Base-by-base conservation (phyloP, 176 grass and related monocot species). In the Phoenix roebelenii region DNA sequence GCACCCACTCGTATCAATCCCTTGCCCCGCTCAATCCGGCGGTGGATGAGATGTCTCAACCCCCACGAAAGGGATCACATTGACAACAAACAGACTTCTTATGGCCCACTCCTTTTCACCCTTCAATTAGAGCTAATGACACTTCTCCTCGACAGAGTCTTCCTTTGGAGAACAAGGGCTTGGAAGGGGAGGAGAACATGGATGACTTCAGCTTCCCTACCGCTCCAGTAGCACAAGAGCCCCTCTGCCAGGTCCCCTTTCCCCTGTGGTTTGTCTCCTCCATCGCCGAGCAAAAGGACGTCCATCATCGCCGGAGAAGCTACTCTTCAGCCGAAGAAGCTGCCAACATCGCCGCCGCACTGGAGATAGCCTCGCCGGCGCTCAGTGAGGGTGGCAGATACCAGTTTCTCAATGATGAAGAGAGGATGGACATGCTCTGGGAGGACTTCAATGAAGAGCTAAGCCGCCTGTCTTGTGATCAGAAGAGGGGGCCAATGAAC, bases 351-450 rank as follows among this genome's bases (percentile, higher is more conserved):
- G 17, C 15, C 26, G 1, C 62, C 24, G 49, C 35, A 44, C 10
- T 44, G 35, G 35, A 2, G 12, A 44, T 14, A 9, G 35, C 35
- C 35, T 44, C 35, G 7, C 10, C 35, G 16, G 26, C 30, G 5
- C 1, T 25, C 3, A 18, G 63, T 4, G 26, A 53, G 22, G 50
- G 58, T 52, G 58, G 79, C 18, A 63, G 55, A 17, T 60, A 52
- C 24, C 54, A 67, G 76, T 69, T 39, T 49, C 25, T 63, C 52
- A 60, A 25, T 24, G 64, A 74, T 57, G 90, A 90, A 66, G 75
- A 84, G 65, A 87, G 76, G 80, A 95, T 95, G 91, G 91, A 95
- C 74, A 82, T 90, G 83, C 70, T 95, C 59, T 95, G 91, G 91
- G 91, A 95, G 68, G 72, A 84, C 79, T 95, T 95, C 80, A 95